Evolutionary conservation across 306 rosid species (phyloP), one percentile per base, ranked within the genome.

Genomic region (Morella rubra): DNA sequence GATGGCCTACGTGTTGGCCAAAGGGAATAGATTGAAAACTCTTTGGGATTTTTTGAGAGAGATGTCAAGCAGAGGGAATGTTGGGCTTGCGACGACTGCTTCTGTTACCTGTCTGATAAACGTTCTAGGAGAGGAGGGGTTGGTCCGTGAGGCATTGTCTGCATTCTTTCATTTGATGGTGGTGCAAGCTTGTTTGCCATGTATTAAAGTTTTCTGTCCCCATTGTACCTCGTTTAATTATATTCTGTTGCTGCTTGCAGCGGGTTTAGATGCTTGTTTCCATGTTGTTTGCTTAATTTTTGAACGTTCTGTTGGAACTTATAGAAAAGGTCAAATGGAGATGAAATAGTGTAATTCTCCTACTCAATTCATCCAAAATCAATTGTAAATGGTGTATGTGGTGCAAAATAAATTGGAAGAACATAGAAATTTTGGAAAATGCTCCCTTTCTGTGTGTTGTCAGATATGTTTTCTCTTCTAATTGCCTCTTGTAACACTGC

Each of bases 101-200:
- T 86, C 93, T 54, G 60, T 92, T 16, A 95, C 98, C 0, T 90
- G 96, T 91, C 88, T 95, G 95, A 85, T 95, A 42, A 92, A 90
- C 90, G 81, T 89, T 68, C 91, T 90, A 58, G 95, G 96, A 71
- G 97, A 95, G 47, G 89, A 87, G 64, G 98, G 97, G 1, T 78
- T 94, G 42, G 93, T 80, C 13, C 86, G 82, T 44, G 86, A 94
- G 61, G 98, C 98, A 1, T 51, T 88, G 58, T 69, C 86, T 60
- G 71, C 84, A 3, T 92, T 94, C 69, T 85, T 90, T 77, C n/a
- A 24, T 27, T 24, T 22, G 66, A 59, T 59, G 18, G 10, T 65
- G 45, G 24, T 40, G 70, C 70, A 65, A 41, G 40, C 24, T 8
- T 65, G 70, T 65, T 65, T 65, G 69, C 49, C 0, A 40, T 8